Evolutionary conservation across 2,329 filamentous ascomycete species (phyloP).

Genomic region (Talaromyces piceae): DNA sequence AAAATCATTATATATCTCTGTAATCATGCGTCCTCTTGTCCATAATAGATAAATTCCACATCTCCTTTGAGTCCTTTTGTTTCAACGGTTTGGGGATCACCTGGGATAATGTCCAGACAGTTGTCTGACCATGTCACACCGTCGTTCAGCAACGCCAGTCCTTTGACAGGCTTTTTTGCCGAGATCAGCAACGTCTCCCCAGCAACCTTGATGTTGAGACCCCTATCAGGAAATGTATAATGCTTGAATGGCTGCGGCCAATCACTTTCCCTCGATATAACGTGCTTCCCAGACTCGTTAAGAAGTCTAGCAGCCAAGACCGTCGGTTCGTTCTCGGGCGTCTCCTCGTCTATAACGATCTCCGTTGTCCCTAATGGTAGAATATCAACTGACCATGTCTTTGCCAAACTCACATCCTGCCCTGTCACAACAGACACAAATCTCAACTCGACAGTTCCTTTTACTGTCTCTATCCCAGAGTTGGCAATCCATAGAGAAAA

Average conservation of each 20-base stretch:
- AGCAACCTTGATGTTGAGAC: neutral
- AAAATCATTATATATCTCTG: neutral
- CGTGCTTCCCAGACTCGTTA: neutral
- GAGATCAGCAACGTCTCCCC: neutral
- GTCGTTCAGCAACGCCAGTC: slow-evolving; percentile 1
- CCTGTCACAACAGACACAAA: neutral
- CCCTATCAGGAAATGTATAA: neutral
- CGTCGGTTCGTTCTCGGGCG: neutral
- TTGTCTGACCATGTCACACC: slow-evolving; percentile 4
- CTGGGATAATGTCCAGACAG: slow-evolving; percentile 4
- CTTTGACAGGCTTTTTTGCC: slow-evolving; percentile 5
- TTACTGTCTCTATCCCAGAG: neutral
- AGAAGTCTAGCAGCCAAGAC: neutral
- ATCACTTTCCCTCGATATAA: neutral
- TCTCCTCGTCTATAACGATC: neutral
- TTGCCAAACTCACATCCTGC: neutral
- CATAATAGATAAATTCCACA: neutral
- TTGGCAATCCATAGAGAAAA: neutral
- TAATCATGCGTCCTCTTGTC: neutral
- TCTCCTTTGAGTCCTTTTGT: neutral
- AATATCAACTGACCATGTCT: slow-evolving; percentile 3
- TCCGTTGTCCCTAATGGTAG: neutral
- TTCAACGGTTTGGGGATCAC: neutral
- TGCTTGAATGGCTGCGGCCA: slow-evolving; percentile 2
- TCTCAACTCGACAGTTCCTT: neutral